Percentiles rank a stretch among this genome's conserved stretches.
Conservation (phyloP, 2,329 filamentous ascomycete genomes). For the Fusarium nisikadoi region DNA sequence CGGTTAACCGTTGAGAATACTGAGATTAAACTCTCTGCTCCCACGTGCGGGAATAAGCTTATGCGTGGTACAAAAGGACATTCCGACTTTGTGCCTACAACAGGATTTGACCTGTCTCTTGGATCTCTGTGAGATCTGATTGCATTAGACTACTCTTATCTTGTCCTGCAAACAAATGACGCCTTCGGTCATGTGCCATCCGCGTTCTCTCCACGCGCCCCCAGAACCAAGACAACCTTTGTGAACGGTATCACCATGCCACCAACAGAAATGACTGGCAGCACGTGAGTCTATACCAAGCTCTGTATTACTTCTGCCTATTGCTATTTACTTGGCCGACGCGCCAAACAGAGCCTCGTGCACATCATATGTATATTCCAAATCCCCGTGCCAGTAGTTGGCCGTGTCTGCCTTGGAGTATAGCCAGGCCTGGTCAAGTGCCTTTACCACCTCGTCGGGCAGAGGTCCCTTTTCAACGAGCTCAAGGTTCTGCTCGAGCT, state of each 20-base stretch:
- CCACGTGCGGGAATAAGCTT: not conserved
- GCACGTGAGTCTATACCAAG: conserved; percentile 9
- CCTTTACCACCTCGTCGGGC: conserved; percentile 78
- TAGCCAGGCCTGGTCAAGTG: conserved; percentile 81
- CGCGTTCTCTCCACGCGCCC: conserved; percentile 31
- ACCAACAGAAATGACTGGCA: conserved; percentile 5
- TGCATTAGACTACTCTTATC: conserved; percentile 17
- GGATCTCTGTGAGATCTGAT: conserved; percentile 23
- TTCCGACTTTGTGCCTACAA: not conserved
- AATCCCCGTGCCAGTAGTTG: conserved; percentile 67
- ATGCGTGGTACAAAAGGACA: conserved; percentile 4
- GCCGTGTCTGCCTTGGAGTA: conserved; percentile 69
- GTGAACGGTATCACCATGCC: conserved; percentile 22
- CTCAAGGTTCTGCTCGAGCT: conserved; percentile 68
- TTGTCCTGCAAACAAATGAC: conserved; percentile 26
- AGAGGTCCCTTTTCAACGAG: conserved; percentile 75
- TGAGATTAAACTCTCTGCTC: not conserved
- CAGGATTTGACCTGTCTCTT: conserved; percentile 11
- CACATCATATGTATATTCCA: conserved; percentile 75
- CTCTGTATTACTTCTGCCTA: conserved; percentile 7
- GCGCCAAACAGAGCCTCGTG: conserved; percentile 66
- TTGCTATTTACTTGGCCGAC: conserved; percentile 51
- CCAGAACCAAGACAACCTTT: conserved; percentile 13
- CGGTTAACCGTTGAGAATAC: not conserved
- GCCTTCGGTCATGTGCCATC: conserved; percentile 38